Evolutionary conservation across 257 asterid species (phyloP).

Genomic region (Solanum sitiens): DNA sequence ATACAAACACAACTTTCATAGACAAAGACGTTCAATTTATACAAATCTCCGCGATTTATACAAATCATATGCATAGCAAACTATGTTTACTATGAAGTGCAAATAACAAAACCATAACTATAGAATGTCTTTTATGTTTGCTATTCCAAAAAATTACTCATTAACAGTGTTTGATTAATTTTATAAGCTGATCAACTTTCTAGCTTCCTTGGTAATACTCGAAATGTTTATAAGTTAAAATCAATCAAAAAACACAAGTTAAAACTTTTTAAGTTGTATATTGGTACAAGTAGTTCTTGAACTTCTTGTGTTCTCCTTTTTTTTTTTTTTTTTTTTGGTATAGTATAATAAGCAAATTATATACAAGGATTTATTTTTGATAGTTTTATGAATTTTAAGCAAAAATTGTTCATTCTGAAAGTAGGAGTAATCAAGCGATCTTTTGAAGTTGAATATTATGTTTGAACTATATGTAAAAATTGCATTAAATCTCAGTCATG

Average conservation of each 20-base stretch:
- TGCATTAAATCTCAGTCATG: background rate
- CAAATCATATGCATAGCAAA: too few relatives aligned
- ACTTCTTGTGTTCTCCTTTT: background rate
- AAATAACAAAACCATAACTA: too few relatives aligned
- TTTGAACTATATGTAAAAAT: background rate
- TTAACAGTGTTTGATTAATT: background rate
- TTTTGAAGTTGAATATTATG: background rate
- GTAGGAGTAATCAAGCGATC: background rate
- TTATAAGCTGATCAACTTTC: background rate
- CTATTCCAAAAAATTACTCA: too few relatives aligned
- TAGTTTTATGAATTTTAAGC: background rate
- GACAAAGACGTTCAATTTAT: too few relatives aligned
- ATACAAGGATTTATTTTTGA: background rate
- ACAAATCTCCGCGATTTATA: too few relatives aligned
- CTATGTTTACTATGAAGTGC: too few relatives aligned
- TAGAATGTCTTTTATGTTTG: too few relatives aligned
- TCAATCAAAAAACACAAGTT: background rate
- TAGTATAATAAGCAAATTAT: background rate
- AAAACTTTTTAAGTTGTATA: background rate
- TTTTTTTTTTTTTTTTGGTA: background rate
- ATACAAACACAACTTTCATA: too few relatives aligned
- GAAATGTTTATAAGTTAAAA: background rate
- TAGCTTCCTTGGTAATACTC: background rate
- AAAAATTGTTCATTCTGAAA: background rate
- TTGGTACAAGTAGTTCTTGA: background rate